Evolutionary conservation across 2,329 filamentous ascomycete species (phyloP), one percentile per base, ranked within the genome.

Genomic region (Thielaviopsis ethacetica): DNA sequence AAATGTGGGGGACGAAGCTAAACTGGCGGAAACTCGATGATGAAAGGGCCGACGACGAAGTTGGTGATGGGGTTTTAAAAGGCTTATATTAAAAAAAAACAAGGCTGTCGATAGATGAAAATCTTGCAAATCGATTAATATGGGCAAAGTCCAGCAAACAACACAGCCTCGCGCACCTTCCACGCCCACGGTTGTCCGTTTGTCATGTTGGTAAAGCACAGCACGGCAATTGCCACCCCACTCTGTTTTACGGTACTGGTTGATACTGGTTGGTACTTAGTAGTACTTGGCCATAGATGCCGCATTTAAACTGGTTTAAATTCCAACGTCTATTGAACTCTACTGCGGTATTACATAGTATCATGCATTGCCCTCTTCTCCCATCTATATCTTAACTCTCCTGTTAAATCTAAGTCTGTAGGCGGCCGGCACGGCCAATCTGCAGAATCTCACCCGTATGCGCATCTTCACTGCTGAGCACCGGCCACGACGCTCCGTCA

Each of bases 401-500:
- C 15, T 49, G 17, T 49, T 17, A 17, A 17, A 44, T 44, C 44
- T 54, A 60, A 21, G 30, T 51, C 49, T 59, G 56, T 38, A 63
- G 52, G 9, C 78, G 76, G 38, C 85, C 89, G 56, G 93, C 90
- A 63, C 83, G 79, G 15, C 93, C 93, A 63, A 94, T 78, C 72
- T 98, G 93, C 63, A 97, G 82, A 65, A 95, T 95, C 73, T 95
- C 86, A 5, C 80, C 80, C 10, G 77, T 81, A 62, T 72, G 67
- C 59, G 73, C 71, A 64, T 95, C 89, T 66, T 93, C 88, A 61
- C 83, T 86, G 62, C 88, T 80, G 66, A 96, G 72, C 5, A 93
- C 87, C 38, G 90, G 86, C 91, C 91, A 96, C 67, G 88, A 86
- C 50, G 78, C 77, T 12, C 84, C 85, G 65, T 91, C 86, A 2